Percentiles rank a stretch among this genome's conserved stretches.
Evolutionary conservation across 2,329 filamentous ascomycete species (phyloP).

Genomic region (Talaromyces sp.): DNA sequence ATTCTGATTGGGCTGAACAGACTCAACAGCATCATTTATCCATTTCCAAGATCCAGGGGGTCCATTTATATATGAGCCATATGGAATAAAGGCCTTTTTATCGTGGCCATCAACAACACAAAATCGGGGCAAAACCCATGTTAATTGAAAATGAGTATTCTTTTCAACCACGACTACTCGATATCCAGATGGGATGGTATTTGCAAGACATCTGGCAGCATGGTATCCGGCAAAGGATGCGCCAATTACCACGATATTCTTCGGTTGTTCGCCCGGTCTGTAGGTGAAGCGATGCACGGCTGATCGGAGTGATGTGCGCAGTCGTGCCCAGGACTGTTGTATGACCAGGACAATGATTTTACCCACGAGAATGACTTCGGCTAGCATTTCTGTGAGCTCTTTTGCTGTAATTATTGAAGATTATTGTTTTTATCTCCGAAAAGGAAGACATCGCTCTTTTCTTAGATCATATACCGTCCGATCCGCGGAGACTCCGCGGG

Average conservation of each 20-base stretch:
- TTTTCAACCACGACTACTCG: constrained; percentile 61
- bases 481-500: constrained; percentile 7
- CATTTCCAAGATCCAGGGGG: constrained; percentile 42
- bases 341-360: constrained; percentile 8
- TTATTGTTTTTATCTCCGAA: too few species aligned
- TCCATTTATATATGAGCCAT: constrained; percentile 47
- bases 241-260: constrained; percentile 60
- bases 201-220: constrained; percentile 52
- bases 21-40: constrained; percentile 48
- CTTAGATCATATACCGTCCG: neutral
- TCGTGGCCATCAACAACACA: constrained; percentile 61
- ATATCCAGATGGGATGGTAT: constrained; percentile 54
- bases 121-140: constrained; percentile 63
- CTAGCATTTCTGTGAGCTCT: neutral
- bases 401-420: too few species aligned
- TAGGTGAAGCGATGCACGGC: constrained; percentile 18
- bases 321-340: neutral
- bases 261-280: constrained; percentile 16
- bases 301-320: neutral
- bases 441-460: too few species aligned
- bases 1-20: constrained; percentile 28
- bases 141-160: constrained; percentile 64
- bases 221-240: constrained; percentile 62
- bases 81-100: constrained; percentile 64
- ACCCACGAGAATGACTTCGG: neutral